These are phyloP conservation scores for Arabidopsis hybrid DNA, from an alignment of 441 rosid species.

Conservation along the genomic window DNA sequence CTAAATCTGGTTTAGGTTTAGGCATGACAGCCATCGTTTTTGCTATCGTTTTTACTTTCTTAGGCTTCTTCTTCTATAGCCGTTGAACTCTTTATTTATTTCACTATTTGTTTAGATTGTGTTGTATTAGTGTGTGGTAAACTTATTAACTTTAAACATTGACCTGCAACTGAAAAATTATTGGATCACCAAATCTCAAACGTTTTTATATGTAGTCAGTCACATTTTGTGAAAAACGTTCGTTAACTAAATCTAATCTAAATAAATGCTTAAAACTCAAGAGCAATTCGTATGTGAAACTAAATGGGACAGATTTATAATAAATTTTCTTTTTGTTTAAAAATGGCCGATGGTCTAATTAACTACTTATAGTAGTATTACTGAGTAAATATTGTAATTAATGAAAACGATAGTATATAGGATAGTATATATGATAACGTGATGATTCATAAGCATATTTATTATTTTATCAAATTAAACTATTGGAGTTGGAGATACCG, in stretches of 20 bases:
- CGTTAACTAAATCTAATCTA: neutral
- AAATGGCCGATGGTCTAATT: neutral
- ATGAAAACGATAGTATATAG: slow-evolving; percentile 15
- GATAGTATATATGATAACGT: neutral
- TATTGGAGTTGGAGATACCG: slow-evolving; percentile 23
- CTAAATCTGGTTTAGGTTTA: neutral
- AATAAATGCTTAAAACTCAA: neutral
- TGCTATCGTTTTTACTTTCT: neutral
- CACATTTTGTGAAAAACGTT: no score
- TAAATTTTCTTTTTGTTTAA: neutral
- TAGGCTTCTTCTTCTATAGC: neutral
- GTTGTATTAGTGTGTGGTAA: neutral
- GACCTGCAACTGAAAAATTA: neutral
- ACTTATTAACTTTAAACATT: neutral
- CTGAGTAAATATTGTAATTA: neutral
- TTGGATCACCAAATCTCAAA: no score
- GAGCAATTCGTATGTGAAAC: neutral
- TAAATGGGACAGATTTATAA: neutral
- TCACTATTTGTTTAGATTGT: neutral
- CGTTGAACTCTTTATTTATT: neutral
- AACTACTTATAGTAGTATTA: no score
- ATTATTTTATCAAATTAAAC: slow-evolving; percentile 10
- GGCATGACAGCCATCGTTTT: neutral
- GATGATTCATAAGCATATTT: slow-evolving; percentile 5
- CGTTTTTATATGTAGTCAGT: no score